Base-by-base conservation (phyloP, 805 yeast genomes). In the Sugiyamaella mastotermitis region DNA sequence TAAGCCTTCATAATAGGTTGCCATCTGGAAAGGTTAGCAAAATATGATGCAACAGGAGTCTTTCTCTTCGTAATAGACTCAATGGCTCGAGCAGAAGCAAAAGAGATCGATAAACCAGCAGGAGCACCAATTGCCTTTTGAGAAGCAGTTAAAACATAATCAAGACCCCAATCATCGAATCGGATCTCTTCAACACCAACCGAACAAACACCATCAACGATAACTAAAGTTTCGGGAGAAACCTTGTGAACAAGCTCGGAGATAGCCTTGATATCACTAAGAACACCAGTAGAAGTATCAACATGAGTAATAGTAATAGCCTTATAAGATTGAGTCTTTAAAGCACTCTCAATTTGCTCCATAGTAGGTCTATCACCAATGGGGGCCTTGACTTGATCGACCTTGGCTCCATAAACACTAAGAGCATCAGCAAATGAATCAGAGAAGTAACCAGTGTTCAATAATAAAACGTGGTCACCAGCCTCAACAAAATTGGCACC, bases 111-210 rank as follows among this genome's bases (percentile, higher is more conserved):
- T 50, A 90, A 71, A 13, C 98, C 98, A 5, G 96, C 79, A 37
- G 97, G 97, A 20, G 82, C 92, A 38, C 96, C 96, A 51, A 90
- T 67, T 20, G 95, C 97, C 69, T 90, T 90, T 61, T 88, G 97
- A 15, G 97, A 86, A 1, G 95, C 97, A 33, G 95, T 82, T 47
- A 90, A 69, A 29, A 76, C 94, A 50, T 71, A 85, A 64, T 90
- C 98, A 38, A 90, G 62, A 4, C 84, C 87, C 97, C 97, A 90
- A 14, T 70, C 70, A 57, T 85, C 90, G 57, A 90, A 90, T 52
- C 83, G 77, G 47, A 90, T 66, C 50, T 76, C 72, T 65, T 90
- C 98, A 43, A 84, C 92, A 18, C 83, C 97, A 44, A 88, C 75
- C 5, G 97, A 86, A 64, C 97, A 92, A 21, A 90, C 97, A 33